Evolutionary conservation across 108 stramenopile genomes (phyloP).

Genomic region (Nitzschia inconspicua): DNA sequence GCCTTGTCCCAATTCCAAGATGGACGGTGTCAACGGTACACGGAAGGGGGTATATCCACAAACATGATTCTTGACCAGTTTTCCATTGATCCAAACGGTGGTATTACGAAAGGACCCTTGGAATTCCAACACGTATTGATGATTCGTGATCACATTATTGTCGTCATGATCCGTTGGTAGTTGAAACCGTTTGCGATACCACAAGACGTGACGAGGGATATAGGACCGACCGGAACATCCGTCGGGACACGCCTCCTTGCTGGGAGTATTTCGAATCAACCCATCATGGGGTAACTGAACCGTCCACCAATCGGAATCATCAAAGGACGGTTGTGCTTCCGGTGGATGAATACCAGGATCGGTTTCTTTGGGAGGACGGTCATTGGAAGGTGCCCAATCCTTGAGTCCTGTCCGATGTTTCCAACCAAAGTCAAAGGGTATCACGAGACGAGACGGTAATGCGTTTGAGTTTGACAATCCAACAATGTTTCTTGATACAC

Average conservation of each 20-base stretch:
- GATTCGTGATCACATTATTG: neutral
- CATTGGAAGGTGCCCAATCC: conserved; percentile 11
- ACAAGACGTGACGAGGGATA: conserved; percentile 35
- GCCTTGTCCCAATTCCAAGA: neutral
- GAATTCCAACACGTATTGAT: conserved; percentile 23
- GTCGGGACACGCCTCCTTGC: conserved; percentile 24
- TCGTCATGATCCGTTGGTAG: conserved; percentile 8
- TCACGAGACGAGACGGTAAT: neutral
- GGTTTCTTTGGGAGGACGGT: conserved; percentile 12
- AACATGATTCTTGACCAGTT: conserved; percentile 7
- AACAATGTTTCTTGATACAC: no score
- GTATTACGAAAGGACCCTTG: conserved; percentile 41
- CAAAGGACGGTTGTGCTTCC: conserved; percentile 15
- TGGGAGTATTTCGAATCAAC: conserved; percentile 12
- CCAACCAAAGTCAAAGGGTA: conserved; percentile 34
- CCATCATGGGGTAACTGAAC: conserved; percentile 35
- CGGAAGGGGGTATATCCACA: conserved; percentile 38
- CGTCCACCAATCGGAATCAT: conserved; percentile 23
- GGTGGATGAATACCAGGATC: conserved; percentile 28
- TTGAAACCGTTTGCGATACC: conserved; percentile 34
- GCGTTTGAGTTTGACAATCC: no score
- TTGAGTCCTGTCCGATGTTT: conserved; percentile 30
- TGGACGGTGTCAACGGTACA: conserved; percentile 5
- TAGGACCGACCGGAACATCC: conserved; percentile 39
- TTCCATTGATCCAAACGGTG: conserved; percentile 33